phyloP scores from a whole-genome alignment of 805 yeast species.

The Candida chilensis region DNA sequence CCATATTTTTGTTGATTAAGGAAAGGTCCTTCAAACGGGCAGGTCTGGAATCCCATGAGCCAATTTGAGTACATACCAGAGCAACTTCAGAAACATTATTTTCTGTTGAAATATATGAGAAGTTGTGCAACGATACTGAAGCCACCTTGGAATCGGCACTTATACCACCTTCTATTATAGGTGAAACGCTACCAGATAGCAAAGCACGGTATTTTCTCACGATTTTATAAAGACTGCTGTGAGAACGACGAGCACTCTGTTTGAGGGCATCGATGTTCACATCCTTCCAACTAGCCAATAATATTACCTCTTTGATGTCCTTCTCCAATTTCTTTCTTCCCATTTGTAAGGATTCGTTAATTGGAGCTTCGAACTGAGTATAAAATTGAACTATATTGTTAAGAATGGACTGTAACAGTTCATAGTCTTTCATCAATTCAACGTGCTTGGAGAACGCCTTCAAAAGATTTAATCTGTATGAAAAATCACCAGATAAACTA shows the following conservation, averaged over 20 bases:
- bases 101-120: conserved; percentile 5
- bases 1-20: conserved; percentile 48
- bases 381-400: conserved; percentile 56
- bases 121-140: too few species aligned
- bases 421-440: conserved; percentile 12
- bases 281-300: conserved; percentile 95
- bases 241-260: conserved; percentile 89
- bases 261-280: conserved; percentile 88
- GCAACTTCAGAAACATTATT: conserved; percentile 3
- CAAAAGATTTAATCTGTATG: conserved; percentile 47
- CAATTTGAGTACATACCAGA: conserved; percentile 18
- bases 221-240: conserved; percentile 71
- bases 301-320: conserved; percentile 74
- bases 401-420: conserved; percentile 26
- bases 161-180: conserved; percentile 54
- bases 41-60: conserved; percentile 50
- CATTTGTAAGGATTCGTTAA: conserved; percentile 33
- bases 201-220: conserved; percentile 73
- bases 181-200: conserved; percentile 39
- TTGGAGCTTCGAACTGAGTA: conserved; percentile 46
- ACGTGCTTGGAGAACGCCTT: conserved; percentile 57
- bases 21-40: conserved; percentile 40
- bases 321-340: conserved; percentile 57
- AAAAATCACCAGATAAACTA: conserved; percentile 69
- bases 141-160: conserved; percentile 6